A percentile compares a stretch with the other conserved stretches of the same genome.
These are phyloP conservation scores for Amanita fuliginea DNA, from an alignment of 768 basidiomycete species.

Conservation along the genomic window DNA sequence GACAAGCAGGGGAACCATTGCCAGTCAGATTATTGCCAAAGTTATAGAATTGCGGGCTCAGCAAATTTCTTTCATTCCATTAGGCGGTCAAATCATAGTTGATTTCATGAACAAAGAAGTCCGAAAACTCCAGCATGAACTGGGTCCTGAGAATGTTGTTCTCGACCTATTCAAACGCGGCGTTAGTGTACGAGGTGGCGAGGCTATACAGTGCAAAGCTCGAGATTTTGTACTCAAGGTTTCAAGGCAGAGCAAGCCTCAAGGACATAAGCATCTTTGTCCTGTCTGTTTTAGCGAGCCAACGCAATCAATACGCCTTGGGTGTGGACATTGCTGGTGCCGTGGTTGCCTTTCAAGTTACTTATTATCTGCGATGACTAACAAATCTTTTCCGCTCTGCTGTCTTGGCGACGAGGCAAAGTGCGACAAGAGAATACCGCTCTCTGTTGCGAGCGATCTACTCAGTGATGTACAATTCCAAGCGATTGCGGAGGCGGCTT, in stretches of 20 bases:
- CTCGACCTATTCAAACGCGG: constrained; percentile 31
- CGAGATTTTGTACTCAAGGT: constrained; percentile 32
- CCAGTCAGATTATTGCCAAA: constrained; percentile 35
- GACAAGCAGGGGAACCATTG: constrained; percentile 26
- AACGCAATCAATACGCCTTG: constrained; percentile 37
- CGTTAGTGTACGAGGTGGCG: constrained; percentile 48
- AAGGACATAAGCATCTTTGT: constrained; percentile 24
- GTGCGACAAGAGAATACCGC: constrained; percentile 47
- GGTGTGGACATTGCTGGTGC: constrained; percentile 65
- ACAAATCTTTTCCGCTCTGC: constrained; percentile 54
- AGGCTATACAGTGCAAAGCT: constrained; percentile 15
- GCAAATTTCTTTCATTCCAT: constrained; percentile 29
- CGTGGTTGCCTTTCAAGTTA: constrained; percentile 49
- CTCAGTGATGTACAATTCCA: constrained; percentile 44
- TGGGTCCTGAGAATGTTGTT: constrained; percentile 48
- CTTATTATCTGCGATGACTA: constrained; percentile 44
- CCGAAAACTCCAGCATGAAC: constrained; percentile 27
- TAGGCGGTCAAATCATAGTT: constrained; percentile 35
- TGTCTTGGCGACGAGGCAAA: constrained; percentile 58
- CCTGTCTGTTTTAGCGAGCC: constrained; percentile 62
- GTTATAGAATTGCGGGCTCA: constrained; percentile 30
- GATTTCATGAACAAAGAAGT: constrained; percentile 38
- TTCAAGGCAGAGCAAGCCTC: constrained; percentile 17
- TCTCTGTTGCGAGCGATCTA: constrained; percentile 36
- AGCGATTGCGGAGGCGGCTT: constrained; percentile 44